Evolutionary conservation across 805 yeast genomes (phyloP).

Genomic region (Saccharomycopsis oosterbeekiorum): DNA sequence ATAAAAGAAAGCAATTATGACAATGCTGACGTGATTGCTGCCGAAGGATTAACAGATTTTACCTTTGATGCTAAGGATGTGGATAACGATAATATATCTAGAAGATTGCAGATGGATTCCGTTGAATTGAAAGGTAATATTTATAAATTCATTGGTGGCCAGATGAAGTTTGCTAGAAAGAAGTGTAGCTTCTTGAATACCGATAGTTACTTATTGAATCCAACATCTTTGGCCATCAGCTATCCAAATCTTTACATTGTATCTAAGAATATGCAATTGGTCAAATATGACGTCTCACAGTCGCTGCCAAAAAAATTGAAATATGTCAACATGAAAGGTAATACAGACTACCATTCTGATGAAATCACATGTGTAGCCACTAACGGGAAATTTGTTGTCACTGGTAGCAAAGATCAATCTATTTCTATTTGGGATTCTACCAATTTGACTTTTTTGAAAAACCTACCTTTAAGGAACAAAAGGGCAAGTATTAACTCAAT

Average conservation of each 20-base stretch:
- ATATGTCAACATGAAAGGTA: conserved; percentile 31
- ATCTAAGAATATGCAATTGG: conserved; percentile 69
- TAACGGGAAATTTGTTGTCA: conserved; percentile 80
- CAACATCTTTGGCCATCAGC: conserved; percentile 33
- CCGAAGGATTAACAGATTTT: conserved; percentile 25
- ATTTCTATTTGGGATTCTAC: conserved; percentile 82
- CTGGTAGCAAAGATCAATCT: conserved; percentile 81
- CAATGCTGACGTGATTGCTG: conserved; percentile 19
- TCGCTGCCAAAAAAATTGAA: conserved; percentile 57
- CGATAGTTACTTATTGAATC: conserved; percentile 28
- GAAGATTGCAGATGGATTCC: conserved; percentile 76
- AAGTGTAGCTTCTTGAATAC: conserved; percentile 14
- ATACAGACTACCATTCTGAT: conserved; percentile 62
- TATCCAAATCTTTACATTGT: conserved; percentile 55
- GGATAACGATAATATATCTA: conserved; percentile 75
- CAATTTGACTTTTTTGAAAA: conserved; percentile 63
- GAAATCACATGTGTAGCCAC: conserved; percentile 73
- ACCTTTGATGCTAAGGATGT: conserved; percentile 84
- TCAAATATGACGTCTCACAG: conserved; percentile 67
- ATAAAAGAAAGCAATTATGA: conserved; percentile 18
- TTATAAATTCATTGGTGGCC: conserved; percentile 55
- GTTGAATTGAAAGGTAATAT: conserved; percentile 83
- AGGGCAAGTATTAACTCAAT: conserved; percentile 65
- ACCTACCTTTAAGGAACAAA: conserved; percentile 62
- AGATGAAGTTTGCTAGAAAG: conserved; percentile 30